phyloP scores from a whole-genome alignment of 768 basidiomycete species.

The Clavaria fumosa region DNA sequence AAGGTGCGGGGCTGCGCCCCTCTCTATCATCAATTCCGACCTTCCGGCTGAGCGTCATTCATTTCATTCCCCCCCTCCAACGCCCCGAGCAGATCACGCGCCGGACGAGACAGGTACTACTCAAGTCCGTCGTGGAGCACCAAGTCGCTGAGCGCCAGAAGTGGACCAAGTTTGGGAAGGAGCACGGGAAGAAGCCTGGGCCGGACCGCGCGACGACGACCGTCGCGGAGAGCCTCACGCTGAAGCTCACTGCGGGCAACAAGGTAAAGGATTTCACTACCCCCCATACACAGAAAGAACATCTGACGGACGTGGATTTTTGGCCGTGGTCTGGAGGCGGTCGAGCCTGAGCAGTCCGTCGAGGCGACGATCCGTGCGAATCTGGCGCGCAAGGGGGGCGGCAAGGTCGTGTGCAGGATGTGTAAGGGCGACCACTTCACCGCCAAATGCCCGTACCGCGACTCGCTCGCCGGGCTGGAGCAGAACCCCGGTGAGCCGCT shows the following conservation, averaged over 20 bases:
- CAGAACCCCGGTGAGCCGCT: slow-evolving; percentile 28
- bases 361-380: slow-evolving; percentile 53
- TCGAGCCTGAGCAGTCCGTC: slow-evolving; percentile 50
- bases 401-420: slow-evolving; percentile 82
- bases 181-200: slow-evolving; percentile 74
- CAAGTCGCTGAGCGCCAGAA: slow-evolving; percentile 85
- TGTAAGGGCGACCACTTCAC: slow-evolving; percentile 98
- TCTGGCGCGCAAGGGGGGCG: slow-evolving; percentile 59
- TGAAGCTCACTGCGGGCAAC: slow-evolving; percentile 42
- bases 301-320: not conserved
- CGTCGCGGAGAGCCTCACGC: slow-evolving; percentile 46
- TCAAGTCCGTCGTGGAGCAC: slow-evolving; percentile 89
- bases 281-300: no score
- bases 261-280: slow-evolving; percentile 24
- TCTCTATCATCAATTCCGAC: no score
- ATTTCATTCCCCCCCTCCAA: slow-evolving; percentile 1
- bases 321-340: slow-evolving; percentile 21
- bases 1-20: no score
- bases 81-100: slow-evolving; percentile 51
- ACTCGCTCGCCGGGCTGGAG: slow-evolving; percentile 70
- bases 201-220: slow-evolving; percentile 91
- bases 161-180: slow-evolving; percentile 89
- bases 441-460: slow-evolving; percentile 96
- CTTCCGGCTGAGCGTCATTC: not conserved
- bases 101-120: slow-evolving; percentile 70